These are phyloP conservation scores for Cucumis hystrix DNA, from an alignment of 306 rosid genomes.

Conservation along the genomic window DNA sequence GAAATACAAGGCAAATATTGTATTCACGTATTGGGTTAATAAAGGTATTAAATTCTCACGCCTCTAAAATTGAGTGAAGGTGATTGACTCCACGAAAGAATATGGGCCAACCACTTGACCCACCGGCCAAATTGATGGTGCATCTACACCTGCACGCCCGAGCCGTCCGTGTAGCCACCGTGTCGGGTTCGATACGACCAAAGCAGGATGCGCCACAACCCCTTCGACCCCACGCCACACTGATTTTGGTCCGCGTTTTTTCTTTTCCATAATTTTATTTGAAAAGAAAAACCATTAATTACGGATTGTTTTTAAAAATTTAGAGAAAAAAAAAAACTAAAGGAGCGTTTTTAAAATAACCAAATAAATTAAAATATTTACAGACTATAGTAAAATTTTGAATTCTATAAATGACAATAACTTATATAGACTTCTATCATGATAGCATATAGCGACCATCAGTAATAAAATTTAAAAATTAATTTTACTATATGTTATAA, in stretches of 20 bases:
- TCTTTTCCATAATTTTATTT: background rate
- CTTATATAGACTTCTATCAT: no score
- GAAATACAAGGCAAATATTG: background rate
- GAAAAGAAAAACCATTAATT: no score
- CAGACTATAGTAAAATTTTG: no score
- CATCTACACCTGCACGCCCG: background rate
- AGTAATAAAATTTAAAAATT: no score
- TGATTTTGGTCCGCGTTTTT: background rate
- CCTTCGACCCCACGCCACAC: background rate
- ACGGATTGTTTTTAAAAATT: no score
- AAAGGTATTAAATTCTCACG: background rate
- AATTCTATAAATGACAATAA: no score
- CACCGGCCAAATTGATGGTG: constrained; percentile 1
- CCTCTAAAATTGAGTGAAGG: background rate
- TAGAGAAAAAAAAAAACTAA: no score
- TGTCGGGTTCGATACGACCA: background rate
- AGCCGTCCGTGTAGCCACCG: background rate
- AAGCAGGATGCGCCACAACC: background rate
- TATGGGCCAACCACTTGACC: background rate
- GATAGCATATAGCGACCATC: no score
- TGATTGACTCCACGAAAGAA: background rate
- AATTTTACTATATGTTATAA: no score
- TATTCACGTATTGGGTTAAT: no score
- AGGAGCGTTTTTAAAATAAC: no score
- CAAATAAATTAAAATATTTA: no score